Evolutionary conservation across 495 filamentous ascomycete genomes (phyloP).

Genomic region (Diplogelasinospora grovesii): DNA sequence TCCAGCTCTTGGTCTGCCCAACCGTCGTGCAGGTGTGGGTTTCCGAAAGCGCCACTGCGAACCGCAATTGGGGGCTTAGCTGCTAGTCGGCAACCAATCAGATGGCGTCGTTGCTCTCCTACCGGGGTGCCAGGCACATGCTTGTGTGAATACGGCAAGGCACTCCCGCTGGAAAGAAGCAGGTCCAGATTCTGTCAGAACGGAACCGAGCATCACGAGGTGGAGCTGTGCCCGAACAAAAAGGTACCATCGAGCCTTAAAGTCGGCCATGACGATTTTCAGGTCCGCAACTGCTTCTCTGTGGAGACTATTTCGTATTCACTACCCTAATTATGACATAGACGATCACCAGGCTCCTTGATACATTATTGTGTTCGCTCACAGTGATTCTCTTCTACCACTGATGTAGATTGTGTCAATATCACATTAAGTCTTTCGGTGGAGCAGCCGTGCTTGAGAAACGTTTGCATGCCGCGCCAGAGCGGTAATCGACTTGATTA

Average conservation of each 20-base stretch:
- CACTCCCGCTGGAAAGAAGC: conserved; percentile 39
- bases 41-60: conserved; percentile 14
- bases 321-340: no score
- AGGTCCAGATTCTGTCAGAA: no score
- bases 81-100: conserved; percentile 27
- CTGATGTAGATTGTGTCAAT: no score
- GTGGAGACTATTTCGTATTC: no score
- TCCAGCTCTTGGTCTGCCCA: neutral
- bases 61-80: conserved; percentile 27
- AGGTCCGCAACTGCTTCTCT: no score
- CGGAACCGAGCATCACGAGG: conserved; percentile 2
- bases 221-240: no score
- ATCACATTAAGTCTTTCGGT: conserved; percentile 3
- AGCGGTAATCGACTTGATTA: conserved; percentile 6
- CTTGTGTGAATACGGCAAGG: conserved; percentile 33
- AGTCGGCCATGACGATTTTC: no score
- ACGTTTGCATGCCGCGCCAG: conserved; percentile 7
- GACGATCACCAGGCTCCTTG: no score
- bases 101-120: conserved; percentile 12
- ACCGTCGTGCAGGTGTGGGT: neutral
- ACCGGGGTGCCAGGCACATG: conserved; percentile 18
- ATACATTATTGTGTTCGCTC: no score
- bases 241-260: no score
- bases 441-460: neutral
- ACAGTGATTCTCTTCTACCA: no score